phyloP scores from a whole-genome alignment of 2,329 filamentous ascomycete genomes.

The Exophiala bonariae region DNA sequence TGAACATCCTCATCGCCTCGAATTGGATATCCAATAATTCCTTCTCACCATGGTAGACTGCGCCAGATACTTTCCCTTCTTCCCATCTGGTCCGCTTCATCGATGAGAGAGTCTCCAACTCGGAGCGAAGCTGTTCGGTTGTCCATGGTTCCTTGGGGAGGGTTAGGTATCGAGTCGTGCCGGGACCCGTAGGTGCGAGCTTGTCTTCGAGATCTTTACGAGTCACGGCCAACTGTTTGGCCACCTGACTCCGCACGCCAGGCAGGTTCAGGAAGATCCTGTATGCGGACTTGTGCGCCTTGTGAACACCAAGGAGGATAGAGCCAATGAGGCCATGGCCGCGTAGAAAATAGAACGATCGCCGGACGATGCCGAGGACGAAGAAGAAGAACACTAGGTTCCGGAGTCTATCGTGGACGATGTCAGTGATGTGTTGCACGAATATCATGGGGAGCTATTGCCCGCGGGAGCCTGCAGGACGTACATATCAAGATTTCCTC shows the following conservation, averaged over 20 bases:
- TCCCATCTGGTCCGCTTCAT: slow-evolving; percentile 98
- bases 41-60: slow-evolving; percentile 92
- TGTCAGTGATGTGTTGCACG: background rate
- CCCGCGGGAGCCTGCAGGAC: slow-evolving; percentile 21
- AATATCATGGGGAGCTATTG: background rate
- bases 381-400: slow-evolving; percentile 91
- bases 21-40: slow-evolving; percentile 81
- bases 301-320: slow-evolving; percentile 70
- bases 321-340: slow-evolving; percentile 86
- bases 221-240: slow-evolving; percentile 78
- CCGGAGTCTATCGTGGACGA: slow-evolving; percentile 59
- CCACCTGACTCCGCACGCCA: slow-evolving; percentile 81
- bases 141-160: slow-evolving; percentile 84
- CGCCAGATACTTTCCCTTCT: slow-evolving; percentile 89
- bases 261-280: slow-evolving; percentile 83
- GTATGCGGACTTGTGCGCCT: slow-evolving; percentile 72
- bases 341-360: slow-evolving; percentile 78
- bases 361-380: slow-evolving; percentile 77
- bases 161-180: slow-evolving; percentile 69
- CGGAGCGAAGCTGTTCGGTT: slow-evolving; percentile 73
- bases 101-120: slow-evolving; percentile 73
- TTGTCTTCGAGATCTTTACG: slow-evolving; percentile 80
- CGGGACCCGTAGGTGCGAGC: slow-evolving; percentile 72
- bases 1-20: slow-evolving; percentile 91
- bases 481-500: slow-evolving; percentile 45